phyloP scores from a whole-genome alignment of 225 moss, liverwort and hornwort species.

The Sphagnum tenellum region DNA sequence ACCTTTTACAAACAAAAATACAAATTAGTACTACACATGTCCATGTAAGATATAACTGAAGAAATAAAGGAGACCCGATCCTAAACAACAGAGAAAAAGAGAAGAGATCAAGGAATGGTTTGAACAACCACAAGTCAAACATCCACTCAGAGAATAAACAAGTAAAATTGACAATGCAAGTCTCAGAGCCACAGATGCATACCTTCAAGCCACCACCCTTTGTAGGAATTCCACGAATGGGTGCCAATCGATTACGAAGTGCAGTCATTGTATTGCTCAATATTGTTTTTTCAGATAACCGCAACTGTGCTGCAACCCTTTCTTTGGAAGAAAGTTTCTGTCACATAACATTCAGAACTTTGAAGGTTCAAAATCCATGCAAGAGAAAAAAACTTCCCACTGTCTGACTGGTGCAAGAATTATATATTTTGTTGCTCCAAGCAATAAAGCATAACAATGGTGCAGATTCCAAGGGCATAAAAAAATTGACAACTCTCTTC shows the following conservation, averaged over 20 bases:
- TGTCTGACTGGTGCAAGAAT: no score
- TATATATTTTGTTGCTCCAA: no score
- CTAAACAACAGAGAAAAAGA: no score
- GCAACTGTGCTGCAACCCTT: conserved; percentile 78
- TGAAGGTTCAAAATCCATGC: not conserved
- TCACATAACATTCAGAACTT: not conserved
- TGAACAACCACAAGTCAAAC: no score
- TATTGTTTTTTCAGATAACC: conserved; percentile 75
- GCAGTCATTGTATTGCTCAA: conserved; percentile 84
- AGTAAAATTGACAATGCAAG: not conserved
- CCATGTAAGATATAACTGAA: no score
- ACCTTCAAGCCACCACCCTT: conserved; percentile 96
- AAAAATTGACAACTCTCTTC: no score
- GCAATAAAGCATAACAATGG: no score
- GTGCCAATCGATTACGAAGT: conserved; percentile 76
- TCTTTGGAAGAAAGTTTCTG: conserved; percentile 55
- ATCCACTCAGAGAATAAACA: not conserved
- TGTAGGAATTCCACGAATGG: conserved; percentile 83
- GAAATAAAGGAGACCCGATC: no score
- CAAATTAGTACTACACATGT: no score
- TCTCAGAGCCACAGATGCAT: not conserved
- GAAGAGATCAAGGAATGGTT: no score
- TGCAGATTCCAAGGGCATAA: no score
- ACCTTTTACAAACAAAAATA: no score
- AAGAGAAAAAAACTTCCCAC: not conserved